These are phyloP conservation scores for Brassica hybrid DNA, from an alignment of 441 rosid genomes.

Conservation along the genomic window DNA sequence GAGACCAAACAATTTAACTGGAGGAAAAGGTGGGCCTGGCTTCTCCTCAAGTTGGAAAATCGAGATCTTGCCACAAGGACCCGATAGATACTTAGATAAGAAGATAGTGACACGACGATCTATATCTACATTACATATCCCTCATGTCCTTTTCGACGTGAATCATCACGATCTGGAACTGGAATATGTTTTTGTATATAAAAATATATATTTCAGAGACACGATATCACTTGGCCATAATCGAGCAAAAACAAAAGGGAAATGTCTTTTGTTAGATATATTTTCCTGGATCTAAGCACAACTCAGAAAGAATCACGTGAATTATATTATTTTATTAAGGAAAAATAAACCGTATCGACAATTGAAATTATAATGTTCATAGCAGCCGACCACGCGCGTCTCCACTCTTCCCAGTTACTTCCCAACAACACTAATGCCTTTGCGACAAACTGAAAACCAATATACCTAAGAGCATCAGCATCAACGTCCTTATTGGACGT, in stretches of 20 bases:
- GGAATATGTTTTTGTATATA: neutral
- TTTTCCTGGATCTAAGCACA: constrained; percentile 5
- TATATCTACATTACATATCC: neutral
- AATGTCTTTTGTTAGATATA: neutral
- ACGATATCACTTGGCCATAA: constrained; percentile 3
- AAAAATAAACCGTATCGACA: constrained; percentile 7
- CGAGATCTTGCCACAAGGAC: neutral
- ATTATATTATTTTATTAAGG: neutral
- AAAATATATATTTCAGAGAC: constrained; percentile 8
- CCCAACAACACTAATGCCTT: neutral
- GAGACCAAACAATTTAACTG: no score
- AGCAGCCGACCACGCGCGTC: constrained; percentile 24
- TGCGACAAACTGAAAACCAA: constrained; percentile 28
- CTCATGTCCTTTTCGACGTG: constrained; percentile 33
- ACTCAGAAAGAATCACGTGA: constrained; percentile 25
- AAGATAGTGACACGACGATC: constrained; percentile 11
- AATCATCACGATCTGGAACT: constrained; percentile 28
- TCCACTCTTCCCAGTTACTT: constrained; percentile 2
- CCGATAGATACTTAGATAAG: constrained; percentile 16
- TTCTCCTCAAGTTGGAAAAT: no score
- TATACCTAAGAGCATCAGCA: no score
- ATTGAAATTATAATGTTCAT: neutral
- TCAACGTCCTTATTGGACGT: no score
- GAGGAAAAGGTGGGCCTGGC: no score
- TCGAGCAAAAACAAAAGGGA: constrained; percentile 13